phyloP scores from a whole-genome alignment of 305 asterid genomes.

The Ajuga reptans region DNA sequence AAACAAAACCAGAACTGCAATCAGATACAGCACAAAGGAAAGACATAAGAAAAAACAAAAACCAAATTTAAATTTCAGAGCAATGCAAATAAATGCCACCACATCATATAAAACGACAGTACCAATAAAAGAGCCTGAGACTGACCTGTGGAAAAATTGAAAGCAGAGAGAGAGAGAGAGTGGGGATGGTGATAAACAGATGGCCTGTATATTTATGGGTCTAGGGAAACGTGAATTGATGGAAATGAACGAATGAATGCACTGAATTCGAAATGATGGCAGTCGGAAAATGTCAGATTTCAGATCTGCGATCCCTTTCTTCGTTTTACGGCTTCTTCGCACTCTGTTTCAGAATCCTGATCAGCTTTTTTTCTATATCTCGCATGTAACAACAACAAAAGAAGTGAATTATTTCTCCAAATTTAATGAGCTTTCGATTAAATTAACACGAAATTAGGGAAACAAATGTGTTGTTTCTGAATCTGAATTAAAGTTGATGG shows the following conservation, averaged over 20 bases:
- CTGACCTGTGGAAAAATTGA: constrained; percentile 27
- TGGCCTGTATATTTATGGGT: constrained; percentile 24
- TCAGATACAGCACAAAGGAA: constrained; percentile 2
- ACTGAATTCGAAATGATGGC: constrained; percentile 44
- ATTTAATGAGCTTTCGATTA: neutral
- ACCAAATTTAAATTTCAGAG: constrained; percentile 14
- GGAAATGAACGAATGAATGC: constrained; percentile 39
- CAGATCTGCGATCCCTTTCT: constrained; percentile 43
- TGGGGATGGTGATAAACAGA: constrained; percentile 1
- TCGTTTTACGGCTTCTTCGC: constrained; percentile 28
- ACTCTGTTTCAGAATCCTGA: constrained; percentile 26
- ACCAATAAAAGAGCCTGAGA: constrained; percentile 22
- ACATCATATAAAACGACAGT: neutral
- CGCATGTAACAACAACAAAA: constrained; percentile 20
- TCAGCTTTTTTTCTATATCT: constrained; percentile 21
- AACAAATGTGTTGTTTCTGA: neutral
- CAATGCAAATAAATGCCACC: constrained; percentile 19
- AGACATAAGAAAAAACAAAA: constrained; percentile 18
- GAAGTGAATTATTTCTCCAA: constrained; percentile 12
- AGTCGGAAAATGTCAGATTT: constrained; percentile 31
- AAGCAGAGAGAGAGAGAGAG: constrained; percentile 17
- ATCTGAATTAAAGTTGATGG: constrained; percentile 20
- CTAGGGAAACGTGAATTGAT: constrained; percentile 33
- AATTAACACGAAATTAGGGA: constrained; percentile 6
- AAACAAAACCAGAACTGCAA: constrained; percentile 33